Evolutionary conservation across 108 stramenopile genomes (phyloP).

Genomic region (Fragilariopsis cylindrus): DNA sequence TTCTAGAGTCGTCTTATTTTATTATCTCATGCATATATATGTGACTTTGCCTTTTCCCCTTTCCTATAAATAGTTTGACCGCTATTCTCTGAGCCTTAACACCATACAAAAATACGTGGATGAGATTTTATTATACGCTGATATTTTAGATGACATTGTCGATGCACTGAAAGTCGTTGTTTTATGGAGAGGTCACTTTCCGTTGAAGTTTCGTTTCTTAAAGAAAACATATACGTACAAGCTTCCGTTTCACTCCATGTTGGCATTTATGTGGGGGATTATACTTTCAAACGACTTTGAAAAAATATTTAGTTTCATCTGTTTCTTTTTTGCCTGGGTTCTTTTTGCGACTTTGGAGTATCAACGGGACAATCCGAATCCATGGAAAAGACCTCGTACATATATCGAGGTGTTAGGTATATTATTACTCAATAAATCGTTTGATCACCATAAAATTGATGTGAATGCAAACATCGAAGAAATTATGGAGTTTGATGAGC

Average conservation of each 20-base stretch:
- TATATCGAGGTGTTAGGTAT: slow-evolving; percentile 23
- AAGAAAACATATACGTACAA: slow-evolving; percentile 7
- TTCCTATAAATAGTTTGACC: slow-evolving; percentile 7
- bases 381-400: slow-evolving; percentile 18
- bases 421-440: slow-evolving; percentile 26
- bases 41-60: neutral
- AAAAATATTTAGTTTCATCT: slow-evolving; percentile 18
- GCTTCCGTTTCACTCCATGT: slow-evolving; percentile 54
- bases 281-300: slow-evolving; percentile 26
- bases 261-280: slow-evolving; percentile 42
- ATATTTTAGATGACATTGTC: slow-evolving; percentile 34
- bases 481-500: slow-evolving; percentile 17
- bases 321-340: slow-evolving; percentile 29
- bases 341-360: slow-evolving; percentile 29
- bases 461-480: slow-evolving; percentile 20
- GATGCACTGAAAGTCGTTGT: slow-evolving; percentile 41
- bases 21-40: neutral
- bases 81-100: slow-evolving; percentile 22
- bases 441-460: neutral
- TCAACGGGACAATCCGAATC: slow-evolving; percentile 8
- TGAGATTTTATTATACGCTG: slow-evolving; percentile 31
- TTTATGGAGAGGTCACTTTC: slow-evolving; percentile 47
- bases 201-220: slow-evolving; percentile 12
- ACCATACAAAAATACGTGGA: slow-evolving; percentile 26
- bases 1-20: too few species aligned